Base-by-base conservation (phyloP, 192 early-diverging fungal species). In the Coemansia sp. region DNA sequence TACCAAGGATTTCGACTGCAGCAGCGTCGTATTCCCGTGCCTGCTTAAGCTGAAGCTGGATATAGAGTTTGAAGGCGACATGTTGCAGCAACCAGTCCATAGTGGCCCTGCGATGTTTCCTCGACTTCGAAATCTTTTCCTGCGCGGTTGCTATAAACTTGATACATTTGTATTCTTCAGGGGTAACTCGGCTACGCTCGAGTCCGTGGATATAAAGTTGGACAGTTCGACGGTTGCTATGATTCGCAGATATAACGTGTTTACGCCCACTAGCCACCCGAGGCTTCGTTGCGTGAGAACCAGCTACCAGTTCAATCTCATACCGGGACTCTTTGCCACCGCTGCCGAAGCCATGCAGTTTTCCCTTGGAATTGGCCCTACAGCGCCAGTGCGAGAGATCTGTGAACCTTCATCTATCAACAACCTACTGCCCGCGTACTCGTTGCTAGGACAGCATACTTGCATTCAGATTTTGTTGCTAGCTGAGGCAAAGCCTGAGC, bases 91-190 rank as follows among this genome's bases (percentile, higher is more conserved):
- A 18, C 59, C 27, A 36, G 34, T 15, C 22, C 31, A 31, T 59
- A 62, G 8, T 1, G 42, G 31, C 16, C 31, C n/a, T 43, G 59
- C 22, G 16, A 60, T 55, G 34, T 70, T 70, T 46, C 68, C 68
- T 20, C 29, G 13, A 1, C 60, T 70, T n/a, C 43, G 44, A 18
- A 5, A n/a, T 1, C 52, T 70, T 18, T 47, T 31, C 1, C 40
- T 46, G 4, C 13, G n/a, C 12, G 29, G 34, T 13, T 43, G 16
- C 10, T 70, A 49, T 31, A 44, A 60, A 6, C 51, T 70, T 31
- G 68, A 22, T 44, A 60, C 49, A 9, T 44, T 41, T 9, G 36
- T 44, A 5, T 27, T 70, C 24, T 70, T 70, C 31, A 62, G 68
- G 7, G 68, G 60, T 2, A 70, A 70, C 22, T 13, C 29, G 8